A percentile compares a stretch with the other conserved stretches of the same genome.
phyloP scores from a whole-genome alignment of 148 eudicot genomes.

The Nepenthes mirabilis region DNA sequence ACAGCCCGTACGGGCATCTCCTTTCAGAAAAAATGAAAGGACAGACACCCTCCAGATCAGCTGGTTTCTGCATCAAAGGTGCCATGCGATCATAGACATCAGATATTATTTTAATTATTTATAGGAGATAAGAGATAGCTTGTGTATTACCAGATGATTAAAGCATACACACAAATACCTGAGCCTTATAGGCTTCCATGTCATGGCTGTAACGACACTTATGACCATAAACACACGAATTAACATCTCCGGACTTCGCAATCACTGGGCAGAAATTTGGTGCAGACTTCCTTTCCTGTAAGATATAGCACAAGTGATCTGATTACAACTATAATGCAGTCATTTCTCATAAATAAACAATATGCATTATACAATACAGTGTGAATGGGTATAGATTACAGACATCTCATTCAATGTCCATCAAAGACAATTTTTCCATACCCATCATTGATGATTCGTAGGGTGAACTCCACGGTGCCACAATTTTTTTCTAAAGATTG shows the following conservation, averaged over 20 bases:
- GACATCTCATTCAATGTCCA: no score
- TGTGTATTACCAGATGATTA: not conserved
- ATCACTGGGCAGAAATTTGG: constrained; percentile 59
- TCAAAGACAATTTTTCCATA: no score
- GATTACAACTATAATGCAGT: no score
- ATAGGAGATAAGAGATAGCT: not conserved
- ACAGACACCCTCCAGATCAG: constrained; percentile 73
- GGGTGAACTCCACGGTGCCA: no score
- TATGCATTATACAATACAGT: no score
- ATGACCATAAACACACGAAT: constrained; percentile 49
- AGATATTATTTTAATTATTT: not conserved
- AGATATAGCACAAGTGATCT: constrained; percentile 1
- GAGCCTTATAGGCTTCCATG: constrained; percentile 63
- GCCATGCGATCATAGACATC: not conserved
- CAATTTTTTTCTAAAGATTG: no score
- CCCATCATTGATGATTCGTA: no score
- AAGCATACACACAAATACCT: constrained; percentile 23
- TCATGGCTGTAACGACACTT: constrained; percentile 91
- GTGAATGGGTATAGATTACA: no score
- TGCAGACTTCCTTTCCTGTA: constrained; percentile 61
- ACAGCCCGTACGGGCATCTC: constrained; percentile 73
- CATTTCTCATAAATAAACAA: no score
- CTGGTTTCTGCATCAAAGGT: constrained; percentile 46
- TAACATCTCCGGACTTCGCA: constrained; percentile 53
- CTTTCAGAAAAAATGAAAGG: constrained; percentile 48